Conservation (phyloP, 78 protist genomes). For the Creolimax fragrantissima region DNA sequence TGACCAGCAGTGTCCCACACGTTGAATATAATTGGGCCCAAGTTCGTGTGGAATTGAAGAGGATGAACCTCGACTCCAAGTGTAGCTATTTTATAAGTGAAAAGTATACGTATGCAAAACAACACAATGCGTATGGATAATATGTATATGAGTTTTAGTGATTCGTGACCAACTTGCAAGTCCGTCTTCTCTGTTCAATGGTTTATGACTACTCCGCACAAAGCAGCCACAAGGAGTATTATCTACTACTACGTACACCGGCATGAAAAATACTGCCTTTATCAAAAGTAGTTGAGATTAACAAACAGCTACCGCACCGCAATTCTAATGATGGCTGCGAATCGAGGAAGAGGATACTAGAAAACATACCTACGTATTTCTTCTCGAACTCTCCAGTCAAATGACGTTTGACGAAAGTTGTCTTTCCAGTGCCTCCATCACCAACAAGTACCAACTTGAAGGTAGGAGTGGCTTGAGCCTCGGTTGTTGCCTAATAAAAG, state of each 20-base stretch:
- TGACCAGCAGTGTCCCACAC: constrained; percentile 99
- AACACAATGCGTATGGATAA: too few species aligned
- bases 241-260: too few species aligned
- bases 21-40: constrained; percentile 87
- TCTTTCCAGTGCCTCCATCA: constrained; percentile 97
- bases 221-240: too few species aligned
- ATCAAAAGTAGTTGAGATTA: too few species aligned
- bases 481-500: not conserved
- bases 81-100: constrained; percentile 49
- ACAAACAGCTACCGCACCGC: too few species aligned
- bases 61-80: constrained; percentile 90
- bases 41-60: constrained; percentile 87
- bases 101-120: not conserved
- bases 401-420: constrained; percentile 99
- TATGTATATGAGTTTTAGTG: too few species aligned
- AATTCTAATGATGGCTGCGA: too few species aligned
- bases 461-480: not conserved
- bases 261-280: too few species aligned
- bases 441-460: constrained; percentile 89
- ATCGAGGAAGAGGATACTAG: too few species aligned
- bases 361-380: constrained; percentile 74
- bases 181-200: too few species aligned
- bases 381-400: constrained; percentile 97
- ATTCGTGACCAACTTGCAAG: too few species aligned
- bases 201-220: too few species aligned